phyloP scores from a whole-genome alignment of 805 yeast species.

The Vanderwaltozyma yarrowii region DNA sequence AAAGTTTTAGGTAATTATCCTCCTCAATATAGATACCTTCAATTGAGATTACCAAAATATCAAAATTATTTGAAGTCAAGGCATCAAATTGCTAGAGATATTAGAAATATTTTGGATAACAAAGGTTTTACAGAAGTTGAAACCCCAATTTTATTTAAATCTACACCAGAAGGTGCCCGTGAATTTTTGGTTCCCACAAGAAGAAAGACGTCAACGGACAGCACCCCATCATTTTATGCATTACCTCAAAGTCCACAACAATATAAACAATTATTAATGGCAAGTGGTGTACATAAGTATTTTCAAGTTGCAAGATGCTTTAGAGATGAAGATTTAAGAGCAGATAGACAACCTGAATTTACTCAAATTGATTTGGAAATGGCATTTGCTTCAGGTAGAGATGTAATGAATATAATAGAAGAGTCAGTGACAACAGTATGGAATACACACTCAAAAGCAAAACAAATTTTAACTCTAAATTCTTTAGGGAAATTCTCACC shows the following conservation, averaged over 20 bases:
- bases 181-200: conserved; percentile 94
- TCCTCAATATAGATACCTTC: conserved; percentile 71
- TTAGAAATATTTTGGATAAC: conserved; percentile 35
- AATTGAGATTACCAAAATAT: conserved; percentile 50
- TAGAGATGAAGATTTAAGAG: conserved; percentile 89
- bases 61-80: conserved; percentile 50
- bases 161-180: conserved; percentile 97
- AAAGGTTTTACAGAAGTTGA: conserved; percentile 69
- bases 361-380: conserved; percentile 96
- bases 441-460: conserved; percentile 29
- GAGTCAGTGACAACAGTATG: conserved; percentile 46
- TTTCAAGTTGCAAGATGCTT: conserved; percentile 91
- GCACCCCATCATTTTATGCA: conserved; percentile 52
- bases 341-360: conserved; percentile 95
- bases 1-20: conserved; percentile 50
- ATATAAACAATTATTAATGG: conserved; percentile 89
- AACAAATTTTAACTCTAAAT: conserved; percentile 22
- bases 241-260: conserved; percentile 98
- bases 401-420: conserved; percentile 60
- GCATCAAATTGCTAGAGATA: conserved; percentile 41
- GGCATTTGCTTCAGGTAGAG: conserved; percentile 63
- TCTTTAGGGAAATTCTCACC: conserved; percentile 15
- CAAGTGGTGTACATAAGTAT: conserved; percentile 79
- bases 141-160: conserved; percentile 86
- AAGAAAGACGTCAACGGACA: conserved; percentile 27